Evolutionary conservation across 2,329 filamentous ascomycete species (phyloP), one percentile per base, ranked within the genome.

Genomic region (Graphiopsis chlorocephala): DNA sequence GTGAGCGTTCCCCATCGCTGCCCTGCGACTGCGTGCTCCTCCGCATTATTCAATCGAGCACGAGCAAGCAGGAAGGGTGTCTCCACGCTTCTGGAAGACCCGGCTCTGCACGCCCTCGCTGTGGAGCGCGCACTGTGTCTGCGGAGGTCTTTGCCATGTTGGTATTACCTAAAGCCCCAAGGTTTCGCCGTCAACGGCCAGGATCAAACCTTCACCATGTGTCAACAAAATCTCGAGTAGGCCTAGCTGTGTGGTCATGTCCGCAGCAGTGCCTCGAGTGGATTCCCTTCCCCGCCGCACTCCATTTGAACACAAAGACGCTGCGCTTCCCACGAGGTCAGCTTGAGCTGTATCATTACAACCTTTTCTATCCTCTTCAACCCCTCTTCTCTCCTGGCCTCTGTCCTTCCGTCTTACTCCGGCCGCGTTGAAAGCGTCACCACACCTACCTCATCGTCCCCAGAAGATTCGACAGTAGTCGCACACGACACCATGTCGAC

Each of bases 121-220:
- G 60, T 55, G 47, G 60, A 62, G 29, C 48, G 28, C 28, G 59
- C 59, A 61, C 59, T 52, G 59, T 61, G 20, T 52, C 59, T 35
- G 45, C n/a, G 29, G n/a, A 26, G 60, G 60, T 45, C 60, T 53
- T 31, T 53, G 60, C 60, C 31, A 20, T 29, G 31, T 47, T 55
- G 60, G 17, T 31, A 55, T 62, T 62, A 62, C 48, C 31, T 62
- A 62, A 62, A 62, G 20, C 31, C 25, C 60, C 48, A 62, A 62
- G 48, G 60, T 55, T 55, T 62, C 48, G 60, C 60, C 60, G 60
- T 20, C 48, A 61, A 61, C 59, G 45, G 17, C 29, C 35, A 33
- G 28, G 23, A 38, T 28, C 45, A 25, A 52, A 48, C 59, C 59
- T 56, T 56, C 47, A 31, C 48, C 60, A 47, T 62, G 60, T 62